Percentiles rank a stretch among this genome's conserved stretches.
Evolutionary conservation across 1,284 basidiomycete genomes (phyloP).

Genomic region (Melampsora larici-populina): DNA sequence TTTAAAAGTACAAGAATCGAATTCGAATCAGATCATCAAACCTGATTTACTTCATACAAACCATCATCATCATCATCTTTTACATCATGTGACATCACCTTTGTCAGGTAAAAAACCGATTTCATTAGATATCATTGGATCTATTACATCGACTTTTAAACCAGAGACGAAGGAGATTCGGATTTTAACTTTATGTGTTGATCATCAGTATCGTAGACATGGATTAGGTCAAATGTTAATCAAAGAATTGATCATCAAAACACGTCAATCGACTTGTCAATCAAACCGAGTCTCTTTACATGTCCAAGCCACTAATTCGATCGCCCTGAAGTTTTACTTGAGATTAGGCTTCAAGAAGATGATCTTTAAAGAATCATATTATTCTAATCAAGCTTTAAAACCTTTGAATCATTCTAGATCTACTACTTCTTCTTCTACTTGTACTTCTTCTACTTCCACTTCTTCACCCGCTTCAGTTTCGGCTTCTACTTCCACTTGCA

Average conservation of each 20-base stretch:
- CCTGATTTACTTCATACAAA: neutral
- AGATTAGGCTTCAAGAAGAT: neutral
- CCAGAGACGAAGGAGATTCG: neutral
- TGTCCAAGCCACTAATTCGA: conserved; percentile 20
- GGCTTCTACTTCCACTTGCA: too few relatives aligned
- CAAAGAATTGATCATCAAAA: neutral
- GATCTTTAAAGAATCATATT: conserved; percentile 23
- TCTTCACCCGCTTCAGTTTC: too few relatives aligned
- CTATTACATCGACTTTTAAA: conserved; percentile 2
- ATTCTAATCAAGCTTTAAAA: conserved; percentile 16
- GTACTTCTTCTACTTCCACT: too few relatives aligned
- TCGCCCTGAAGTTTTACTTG: conserved; percentile 6
- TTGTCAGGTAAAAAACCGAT: conserved; percentile 29
- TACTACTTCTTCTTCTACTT: too few relatives aligned
- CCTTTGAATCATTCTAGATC: neutral
- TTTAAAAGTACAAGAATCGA: neutral
- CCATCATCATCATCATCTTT: neutral
- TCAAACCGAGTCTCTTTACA: neutral
- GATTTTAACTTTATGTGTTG: conserved; percentile 24
- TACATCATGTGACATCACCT: conserved; percentile 27
- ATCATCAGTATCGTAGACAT: neutral
- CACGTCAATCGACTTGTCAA: neutral
- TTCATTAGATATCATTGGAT: conserved; percentile 23
- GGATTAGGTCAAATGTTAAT: conserved; percentile 20
- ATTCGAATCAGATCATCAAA: too few relatives aligned